A percentile compares a stretch with the other conserved stretches of the same genome.
Evolutionary conservation across 352 stramenopile species (phyloP).

Genomic region (Halophytophthora batemanensis): DNA sequence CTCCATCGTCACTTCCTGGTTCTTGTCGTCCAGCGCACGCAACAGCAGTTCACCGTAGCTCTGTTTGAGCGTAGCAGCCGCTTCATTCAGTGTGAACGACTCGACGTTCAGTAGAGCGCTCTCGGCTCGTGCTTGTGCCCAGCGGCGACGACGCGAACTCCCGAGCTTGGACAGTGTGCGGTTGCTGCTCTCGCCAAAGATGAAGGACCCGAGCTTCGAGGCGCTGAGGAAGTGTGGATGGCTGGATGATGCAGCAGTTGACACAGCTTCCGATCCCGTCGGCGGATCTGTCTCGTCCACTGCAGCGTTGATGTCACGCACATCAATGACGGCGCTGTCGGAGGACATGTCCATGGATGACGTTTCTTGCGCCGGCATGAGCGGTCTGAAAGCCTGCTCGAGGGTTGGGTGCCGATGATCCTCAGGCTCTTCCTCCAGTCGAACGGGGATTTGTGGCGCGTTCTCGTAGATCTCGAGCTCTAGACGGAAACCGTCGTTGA

Average conservation of each 20-base stretch:
- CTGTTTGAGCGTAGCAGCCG: constrained; percentile 37
- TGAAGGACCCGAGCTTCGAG: constrained; percentile 15
- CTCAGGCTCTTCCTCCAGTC: constrained; percentile 2
- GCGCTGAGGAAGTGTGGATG: constrained; percentile 5
- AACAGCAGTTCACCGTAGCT: constrained; percentile 51
- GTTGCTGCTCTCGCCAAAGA: constrained; percentile 5
- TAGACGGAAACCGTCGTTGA: constrained; percentile 68
- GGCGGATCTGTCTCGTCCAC: constrained; percentile 3
- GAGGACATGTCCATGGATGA: constrained; percentile 22
- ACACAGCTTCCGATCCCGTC: constrained; percentile 14
- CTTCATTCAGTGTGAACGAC: constrained; percentile 53
- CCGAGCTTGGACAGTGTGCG: background rate
- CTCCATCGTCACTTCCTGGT: constrained; percentile 45
- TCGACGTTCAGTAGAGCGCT: constrained; percentile 50
- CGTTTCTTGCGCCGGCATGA: constrained; percentile 3
- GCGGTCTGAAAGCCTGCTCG: background rate
- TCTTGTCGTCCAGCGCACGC: constrained; percentile 19
- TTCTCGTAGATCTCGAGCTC: constrained; percentile 72
- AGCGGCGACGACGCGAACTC: constrained; percentile 5
- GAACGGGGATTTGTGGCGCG: constrained; percentile 13
- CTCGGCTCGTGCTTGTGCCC: constrained; percentile 15
- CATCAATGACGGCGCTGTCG: constrained; percentile 17
- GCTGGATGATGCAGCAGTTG: constrained; percentile 15
- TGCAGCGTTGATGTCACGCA: constrained; percentile 14
- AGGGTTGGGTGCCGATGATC: background rate